phyloP scores from a whole-genome alignment of 2,329 filamentous ascomycete species.

The Apiospora arundinis region DNA sequence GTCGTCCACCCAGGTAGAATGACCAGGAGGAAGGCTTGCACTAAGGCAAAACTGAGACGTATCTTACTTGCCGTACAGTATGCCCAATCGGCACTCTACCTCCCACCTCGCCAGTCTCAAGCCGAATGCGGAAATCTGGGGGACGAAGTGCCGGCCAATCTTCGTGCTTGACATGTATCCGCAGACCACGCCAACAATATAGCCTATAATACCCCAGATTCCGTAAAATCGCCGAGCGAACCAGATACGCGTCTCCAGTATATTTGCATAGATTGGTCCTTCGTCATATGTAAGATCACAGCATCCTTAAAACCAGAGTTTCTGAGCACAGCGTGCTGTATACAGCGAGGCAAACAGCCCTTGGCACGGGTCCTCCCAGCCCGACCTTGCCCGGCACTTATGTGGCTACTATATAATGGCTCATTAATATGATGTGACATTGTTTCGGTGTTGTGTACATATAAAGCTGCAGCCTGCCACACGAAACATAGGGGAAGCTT shows the following conservation, averaged over 20 bases:
- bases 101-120: neutral
- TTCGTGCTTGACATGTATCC: neutral
- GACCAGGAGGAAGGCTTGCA: neutral
- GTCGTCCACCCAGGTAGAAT: too few species aligned
- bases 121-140: neutral
- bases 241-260: neutral
- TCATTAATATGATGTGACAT: neutral
- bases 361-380: neutral
- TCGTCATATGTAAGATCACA: neutral
- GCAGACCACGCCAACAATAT: neutral
- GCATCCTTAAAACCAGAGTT: neutral
- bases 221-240: slow-evolving; percentile 4
- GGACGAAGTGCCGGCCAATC: neutral
- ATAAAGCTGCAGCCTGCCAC: neutral
- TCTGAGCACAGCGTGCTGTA: neutral
- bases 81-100: neutral
- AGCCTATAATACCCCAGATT: neutral
- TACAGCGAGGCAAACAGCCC: neutral
- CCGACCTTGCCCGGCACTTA: slow-evolving; percentile 4
- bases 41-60: neutral
- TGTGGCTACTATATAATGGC: neutral
- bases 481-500: neutral
- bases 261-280: neutral
- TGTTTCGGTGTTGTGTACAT: neutral
- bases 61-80: neutral